These are phyloP conservation scores for Lentinula aciculospora DNA, from an alignment of 768 basidiomycete genomes.

Conservation along the genomic window DNA sequence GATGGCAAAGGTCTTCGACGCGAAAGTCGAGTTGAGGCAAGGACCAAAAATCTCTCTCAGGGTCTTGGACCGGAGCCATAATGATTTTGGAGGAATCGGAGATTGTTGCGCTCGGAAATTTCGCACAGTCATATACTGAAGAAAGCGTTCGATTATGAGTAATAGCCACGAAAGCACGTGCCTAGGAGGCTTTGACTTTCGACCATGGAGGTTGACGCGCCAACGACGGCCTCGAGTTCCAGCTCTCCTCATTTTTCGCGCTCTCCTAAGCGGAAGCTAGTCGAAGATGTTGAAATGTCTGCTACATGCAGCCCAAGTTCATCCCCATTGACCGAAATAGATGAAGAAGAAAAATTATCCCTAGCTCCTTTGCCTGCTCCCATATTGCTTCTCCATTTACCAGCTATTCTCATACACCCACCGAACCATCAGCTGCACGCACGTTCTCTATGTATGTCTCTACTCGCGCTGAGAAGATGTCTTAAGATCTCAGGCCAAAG, in stretches of 20 bases:
- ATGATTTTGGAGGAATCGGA: background rate
- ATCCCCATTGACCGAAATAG: background rate
- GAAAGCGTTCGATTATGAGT: background rate
- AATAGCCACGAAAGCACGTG: background rate
- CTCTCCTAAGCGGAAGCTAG: background rate
- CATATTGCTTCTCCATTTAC: conserved; percentile 55
- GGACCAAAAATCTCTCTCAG: conserved; percentile 31
- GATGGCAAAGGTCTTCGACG: conserved; percentile 54
- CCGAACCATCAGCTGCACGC: conserved; percentile 54
- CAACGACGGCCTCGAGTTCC: background rate
- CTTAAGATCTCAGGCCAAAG: conserved; percentile 44
- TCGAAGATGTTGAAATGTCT: conserved; percentile 4
- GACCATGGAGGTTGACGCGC: background rate
- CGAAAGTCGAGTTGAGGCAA: conserved; percentile 51
- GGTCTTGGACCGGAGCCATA: background rate
- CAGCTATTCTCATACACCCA: conserved; percentile 56
- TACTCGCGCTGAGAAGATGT: conserved; percentile 52
- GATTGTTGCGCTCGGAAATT: background rate
- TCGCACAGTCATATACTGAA: background rate
- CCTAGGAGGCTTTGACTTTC: background rate
- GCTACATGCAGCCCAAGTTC: background rate
- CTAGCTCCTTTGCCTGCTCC: conserved; percentile 26
- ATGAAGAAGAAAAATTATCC: background rate
- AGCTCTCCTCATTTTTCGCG: background rate
- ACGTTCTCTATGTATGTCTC: conserved; percentile 49